phyloP scores from a whole-genome alignment of 805 yeast genomes.

The Yamadazyma philogaea region DNA sequence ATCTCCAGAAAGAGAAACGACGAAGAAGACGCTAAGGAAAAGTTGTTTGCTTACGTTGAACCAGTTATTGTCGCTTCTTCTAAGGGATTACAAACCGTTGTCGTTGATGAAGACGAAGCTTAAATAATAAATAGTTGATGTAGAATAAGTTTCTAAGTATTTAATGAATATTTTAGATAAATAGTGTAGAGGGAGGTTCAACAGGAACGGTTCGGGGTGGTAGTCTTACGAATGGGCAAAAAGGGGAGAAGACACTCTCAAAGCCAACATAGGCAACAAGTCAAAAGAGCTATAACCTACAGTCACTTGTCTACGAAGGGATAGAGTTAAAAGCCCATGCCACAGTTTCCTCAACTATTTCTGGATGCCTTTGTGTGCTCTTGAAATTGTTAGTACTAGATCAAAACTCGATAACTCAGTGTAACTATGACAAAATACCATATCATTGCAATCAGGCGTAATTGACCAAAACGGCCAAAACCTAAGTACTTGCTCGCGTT shows the following conservation, averaged over 20 bases:
- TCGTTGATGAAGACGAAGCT: constrained; percentile 70
- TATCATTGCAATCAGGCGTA: constrained; percentile 49
- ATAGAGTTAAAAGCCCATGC: not conserved
- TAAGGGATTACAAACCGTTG: constrained; percentile 98
- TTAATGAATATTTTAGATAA: constrained; percentile 10
- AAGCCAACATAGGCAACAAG: no score
- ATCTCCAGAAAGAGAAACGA: constrained; percentile 99
- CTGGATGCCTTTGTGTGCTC: not conserved
- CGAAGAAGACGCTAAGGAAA: constrained; percentile 98
- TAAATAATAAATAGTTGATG: constrained; percentile 20
- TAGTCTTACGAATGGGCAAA: no score
- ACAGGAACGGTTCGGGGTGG: no score
- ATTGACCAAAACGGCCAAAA: constrained; percentile 53
- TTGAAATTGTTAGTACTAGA: constrained; percentile 4
- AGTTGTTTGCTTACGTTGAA: constrained; percentile 97
- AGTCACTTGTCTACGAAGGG: not conserved
- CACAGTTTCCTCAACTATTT: no score
- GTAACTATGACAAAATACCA: constrained; percentile 87
- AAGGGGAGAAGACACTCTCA: no score
- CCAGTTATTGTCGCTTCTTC: constrained; percentile 91
- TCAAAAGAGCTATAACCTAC: no score
- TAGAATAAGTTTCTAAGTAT: constrained; percentile 17
- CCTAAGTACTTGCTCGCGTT: constrained; percentile 30
- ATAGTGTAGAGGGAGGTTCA: no score
- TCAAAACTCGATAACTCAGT: constrained; percentile 46